A percentile compares a stretch with the other conserved stretches of the same genome.
Conservation (phyloP, 2,329 filamentous ascomycete genomes). For the Hymenoscyphus fructigenus region DNA sequence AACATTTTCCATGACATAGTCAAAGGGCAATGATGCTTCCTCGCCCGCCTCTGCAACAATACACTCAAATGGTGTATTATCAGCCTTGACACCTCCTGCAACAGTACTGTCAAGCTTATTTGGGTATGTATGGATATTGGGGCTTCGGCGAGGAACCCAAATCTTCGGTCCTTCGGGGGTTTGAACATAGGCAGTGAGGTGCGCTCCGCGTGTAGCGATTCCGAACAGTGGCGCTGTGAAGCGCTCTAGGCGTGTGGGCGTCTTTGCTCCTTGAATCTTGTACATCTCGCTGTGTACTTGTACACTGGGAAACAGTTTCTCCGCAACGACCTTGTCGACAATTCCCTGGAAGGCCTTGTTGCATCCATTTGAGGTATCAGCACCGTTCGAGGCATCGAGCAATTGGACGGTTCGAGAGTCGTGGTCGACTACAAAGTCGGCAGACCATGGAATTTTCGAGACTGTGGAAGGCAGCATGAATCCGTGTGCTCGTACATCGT, state of each 20-base stretch:
- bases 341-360: slow-evolving; percentile 42
- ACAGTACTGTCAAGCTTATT: slow-evolving; percentile 78
- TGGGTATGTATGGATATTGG: slow-evolving; percentile 69
- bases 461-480: slow-evolving; percentile 49
- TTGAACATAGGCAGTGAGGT: slow-evolving; percentile 63
- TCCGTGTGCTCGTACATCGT: slow-evolving; percentile 49
- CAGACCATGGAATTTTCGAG: slow-evolving; percentile 48
- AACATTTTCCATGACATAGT: slow-evolving; percentile 52
- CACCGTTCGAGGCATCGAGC: slow-evolving; percentile 20
- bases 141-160: slow-evolving; percentile 70
- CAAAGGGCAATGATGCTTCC: slow-evolving; percentile 67
- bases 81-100: slow-evolving; percentile 71
- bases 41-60: slow-evolving; percentile 71
- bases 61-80: slow-evolving; percentile 64
- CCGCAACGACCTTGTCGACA: slow-evolving; percentile 40
- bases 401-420: slow-evolving; percentile 39
- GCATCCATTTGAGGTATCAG: slow-evolving; percentile 34
- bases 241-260: slow-evolving; percentile 21
- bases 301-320: slow-evolving; percentile 40
- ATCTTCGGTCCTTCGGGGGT: slow-evolving; percentile 53
- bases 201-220: slow-evolving; percentile 62
- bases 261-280: slow-evolving; percentile 31
- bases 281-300: slow-evolving; percentile 45
- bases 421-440: slow-evolving; percentile 40
- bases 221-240: slow-evolving; percentile 54